Percentiles rank a stretch among this genome's conserved stretches.
Evolutionary conservation across 371 early-diverging fungal species (phyloP).

Genomic region (Lichtheimia ramosa): DNA sequence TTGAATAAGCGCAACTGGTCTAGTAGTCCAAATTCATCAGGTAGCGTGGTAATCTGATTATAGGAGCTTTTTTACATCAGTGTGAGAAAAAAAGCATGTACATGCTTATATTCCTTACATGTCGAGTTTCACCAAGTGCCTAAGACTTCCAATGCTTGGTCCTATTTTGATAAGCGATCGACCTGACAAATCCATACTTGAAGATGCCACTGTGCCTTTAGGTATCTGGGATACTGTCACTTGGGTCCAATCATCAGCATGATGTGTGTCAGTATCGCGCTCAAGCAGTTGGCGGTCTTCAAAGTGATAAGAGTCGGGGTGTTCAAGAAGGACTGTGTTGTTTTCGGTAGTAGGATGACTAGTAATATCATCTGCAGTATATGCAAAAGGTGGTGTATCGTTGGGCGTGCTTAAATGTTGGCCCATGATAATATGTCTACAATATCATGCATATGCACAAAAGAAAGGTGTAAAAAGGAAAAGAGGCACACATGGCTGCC

Average conservation of each 20-base stretch:
- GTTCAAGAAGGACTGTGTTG: background rate
- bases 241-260: conserved; percentile 13
- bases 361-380: background rate
- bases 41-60: conserved; percentile 20
- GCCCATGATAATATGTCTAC: background rate
- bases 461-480: too few species aligned
- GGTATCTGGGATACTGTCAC: background rate
- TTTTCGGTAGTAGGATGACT: too few species aligned
- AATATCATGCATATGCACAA: too few species aligned
- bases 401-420: background rate
- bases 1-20: conserved; percentile 52
- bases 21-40: conserved; percentile 61
- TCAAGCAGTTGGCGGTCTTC: conserved; percentile 17
- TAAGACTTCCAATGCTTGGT: conserved; percentile 29
- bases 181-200: conserved; percentile 29
- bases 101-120: conserved; percentile 23
- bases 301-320: background rate
- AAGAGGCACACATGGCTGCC: too few species aligned
- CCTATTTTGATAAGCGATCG: conserved; percentile 32
- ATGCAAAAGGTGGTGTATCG: conserved; percentile 2
- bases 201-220: conserved; percentile 3
- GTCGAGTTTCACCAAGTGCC: conserved; percentile 32
- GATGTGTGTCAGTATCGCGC: conserved; percentile 37
- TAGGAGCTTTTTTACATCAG: background rate
- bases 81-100: too few species aligned